A percentile compares a stretch with the other conserved stretches of the same genome.
phyloP scores from a whole-genome alignment of 805 yeast genomes.

The Starmerella davenportii region DNA sequence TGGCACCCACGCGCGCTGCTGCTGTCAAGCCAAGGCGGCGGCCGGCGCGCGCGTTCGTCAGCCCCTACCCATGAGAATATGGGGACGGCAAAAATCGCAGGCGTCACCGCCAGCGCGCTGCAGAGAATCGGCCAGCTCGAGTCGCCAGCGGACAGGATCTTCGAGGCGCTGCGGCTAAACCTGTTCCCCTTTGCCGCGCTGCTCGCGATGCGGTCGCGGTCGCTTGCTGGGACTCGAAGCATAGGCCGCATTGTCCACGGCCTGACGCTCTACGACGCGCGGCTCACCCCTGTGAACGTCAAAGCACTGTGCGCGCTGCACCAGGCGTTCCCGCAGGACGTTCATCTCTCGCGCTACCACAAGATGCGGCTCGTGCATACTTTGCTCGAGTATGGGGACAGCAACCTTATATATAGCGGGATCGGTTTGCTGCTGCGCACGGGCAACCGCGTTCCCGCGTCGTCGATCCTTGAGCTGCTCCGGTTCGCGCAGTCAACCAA shows the following conservation, averaged over 20 bases:
- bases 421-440: conserved; percentile 1
- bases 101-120: not conserved
- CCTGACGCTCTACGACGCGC: conserved; percentile 11
- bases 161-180: conserved; percentile 5
- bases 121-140: not conserved
- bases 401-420: conserved; percentile 3
- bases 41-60: too few relatives aligned
- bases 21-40: too few relatives aligned
- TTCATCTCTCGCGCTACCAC: conserved; percentile 8
- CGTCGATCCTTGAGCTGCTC: conserved; percentile 5
- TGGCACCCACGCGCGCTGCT: too few relatives aligned
- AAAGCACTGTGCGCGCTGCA: conserved; percentile 4
- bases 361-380: conserved; percentile 7
- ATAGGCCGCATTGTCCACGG: conserved; percentile 7
- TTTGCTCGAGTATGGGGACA: conserved; percentile 7
- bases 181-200: conserved; percentile 12
- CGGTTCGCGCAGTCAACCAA: conserved; percentile 2
- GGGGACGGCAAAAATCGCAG: not conserved
- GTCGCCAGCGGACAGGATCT: not conserved
- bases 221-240: not conserved
- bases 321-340: not conserved
- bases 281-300: conserved; percentile 10
- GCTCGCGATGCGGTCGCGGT: not conserved
- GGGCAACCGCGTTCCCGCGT: conserved; percentile 9
- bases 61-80: too few relatives aligned